Conservation (phyloP, 805 yeast genomes). For the Candida andamanensis region DNA sequence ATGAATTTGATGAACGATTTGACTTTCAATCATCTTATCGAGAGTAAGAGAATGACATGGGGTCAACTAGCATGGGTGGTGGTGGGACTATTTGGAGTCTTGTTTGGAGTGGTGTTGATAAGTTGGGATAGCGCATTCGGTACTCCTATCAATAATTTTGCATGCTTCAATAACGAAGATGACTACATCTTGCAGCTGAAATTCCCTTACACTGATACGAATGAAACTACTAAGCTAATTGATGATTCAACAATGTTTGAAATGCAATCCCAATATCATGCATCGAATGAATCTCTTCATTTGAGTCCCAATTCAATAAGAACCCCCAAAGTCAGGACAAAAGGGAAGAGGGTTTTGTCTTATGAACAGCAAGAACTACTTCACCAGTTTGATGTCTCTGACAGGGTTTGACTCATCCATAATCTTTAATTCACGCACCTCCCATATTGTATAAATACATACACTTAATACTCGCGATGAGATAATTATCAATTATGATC, state of each 20-base stretch:
- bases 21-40: conserved; percentile 59
- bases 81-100: conserved; percentile 44
- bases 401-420: no score
- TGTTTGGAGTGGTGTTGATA: conserved; percentile 65
- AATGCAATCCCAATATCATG: conserved; percentile 2
- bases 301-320: conserved; percentile 4
- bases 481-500: conserved; percentile 1
- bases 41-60: conserved; percentile 34
- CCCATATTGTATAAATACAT: no score
- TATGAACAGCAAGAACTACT: conserved; percentile 12
- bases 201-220: conserved; percentile 12
- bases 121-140: conserved; percentile 47
- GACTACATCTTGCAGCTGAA: conserved; percentile 12
- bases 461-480: conserved; percentile 3
- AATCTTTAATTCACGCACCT: no score
- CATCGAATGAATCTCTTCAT: conserved; percentile 3
- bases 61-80: conserved; percentile 46
- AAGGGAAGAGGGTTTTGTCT: conserved; percentile 10
- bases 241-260: conserved; percentile 2
- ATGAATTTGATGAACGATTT: conserved; percentile 45
- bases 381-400: conserved; percentile 6
- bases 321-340: background rate
- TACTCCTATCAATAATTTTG: background rate
- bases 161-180: conserved; percentile 6
- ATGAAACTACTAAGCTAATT: conserved; percentile 2